Base-by-base conservation (phyloP, 2,329 filamentous ascomycete species). In the Pseudogymnoascus sp. region DNA sequence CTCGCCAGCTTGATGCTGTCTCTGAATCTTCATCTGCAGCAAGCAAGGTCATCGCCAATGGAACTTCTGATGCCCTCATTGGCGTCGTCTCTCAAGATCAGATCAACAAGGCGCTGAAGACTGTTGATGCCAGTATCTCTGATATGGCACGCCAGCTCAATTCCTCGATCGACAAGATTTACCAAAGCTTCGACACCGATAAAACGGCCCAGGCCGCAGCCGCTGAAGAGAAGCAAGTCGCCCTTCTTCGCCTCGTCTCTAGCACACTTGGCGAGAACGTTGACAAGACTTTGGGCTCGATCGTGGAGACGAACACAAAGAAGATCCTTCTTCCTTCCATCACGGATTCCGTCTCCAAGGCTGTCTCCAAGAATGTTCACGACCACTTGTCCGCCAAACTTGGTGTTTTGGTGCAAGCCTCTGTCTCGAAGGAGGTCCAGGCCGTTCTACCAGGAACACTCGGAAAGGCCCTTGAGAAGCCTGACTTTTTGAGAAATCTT, bases 251-350 rank as follows among this genome's bases (percentile, higher is more conserved):
- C 29, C 75, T 90, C 62, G 84, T 90, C 3, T 89, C 87, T 1
- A 83, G 79, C 66, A 89, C 87, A 2, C 75, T 91, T 51, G 85
- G 84, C 10, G 86, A 88, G 65, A 90, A 90, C 64, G 84, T 90
- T 23, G 87, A 91, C 62, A 65, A 63, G 29, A 71, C 71, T 10
- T 68, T 74, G 40, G 66, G 65, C 61, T 67, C 82, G 36, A 83
- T 86, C 36, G 78, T 88, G 59, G 85, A 83, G 67, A 80, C 82
- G 65, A 86, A 86, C 71, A 86, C 84, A 18, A 81, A 87, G 74
- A 87, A 89, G 70, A 82, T 86, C 12, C 85, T 97, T 51, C 79
- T 96, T 62, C 93, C 95, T 10, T 81, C 86, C 34, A 79, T 97
- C 64, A 83, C 86, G 42, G 82, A 86, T 61, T 80, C 87, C 45